A percentile compares a stretch with the other conserved stretches of the same genome.
These are phyloP conservation scores for Trichoderma sp. DNA, from an alignment of 2,329 filamentous ascomycete species.

Conservation along the genomic window DNA sequence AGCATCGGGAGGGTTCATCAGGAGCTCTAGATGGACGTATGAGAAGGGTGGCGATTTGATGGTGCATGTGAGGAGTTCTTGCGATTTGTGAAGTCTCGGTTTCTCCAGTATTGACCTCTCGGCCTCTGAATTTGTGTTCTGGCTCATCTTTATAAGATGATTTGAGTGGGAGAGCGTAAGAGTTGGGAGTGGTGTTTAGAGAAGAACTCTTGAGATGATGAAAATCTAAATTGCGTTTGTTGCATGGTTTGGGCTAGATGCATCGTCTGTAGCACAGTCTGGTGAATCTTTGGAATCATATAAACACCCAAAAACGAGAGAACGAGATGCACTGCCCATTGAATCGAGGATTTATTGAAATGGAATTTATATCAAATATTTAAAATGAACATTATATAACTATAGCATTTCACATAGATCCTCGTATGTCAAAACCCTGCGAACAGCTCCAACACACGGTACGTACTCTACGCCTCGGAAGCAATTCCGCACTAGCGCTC, in stretches of 20 bases:
- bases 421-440: not conserved
- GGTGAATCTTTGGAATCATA: not conserved
- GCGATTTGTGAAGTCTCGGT: constrained; percentile 39
- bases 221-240: constrained; percentile 12
- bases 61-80: constrained; percentile 51
- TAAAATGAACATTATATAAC: not conserved
- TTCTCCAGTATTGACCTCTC: constrained; percentile 29
- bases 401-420: not conserved
- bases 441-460: not conserved
- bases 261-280: not conserved
- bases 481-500: constrained; percentile 18
- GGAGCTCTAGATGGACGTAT: constrained; percentile 56
- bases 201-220: not conserved
- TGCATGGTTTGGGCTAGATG: constrained; percentile 14
- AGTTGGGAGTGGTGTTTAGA: not conserved
- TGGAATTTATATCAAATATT: not conserved
- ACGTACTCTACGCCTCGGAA: not conserved
- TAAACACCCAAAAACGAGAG: not conserved
- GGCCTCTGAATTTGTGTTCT: constrained; percentile 22
- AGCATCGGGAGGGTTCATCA: constrained; percentile 31
- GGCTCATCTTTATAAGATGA: constrained; percentile 25
- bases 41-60: constrained; percentile 53
- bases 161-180: too few species aligned
- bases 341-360: not conserved
- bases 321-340: not conserved